Percentiles rank a stretch among this genome's conserved stretches.
Conservation (phyloP, 768 basidiomycete genomes). For the Leucosporidium creatinivorum region DNA sequence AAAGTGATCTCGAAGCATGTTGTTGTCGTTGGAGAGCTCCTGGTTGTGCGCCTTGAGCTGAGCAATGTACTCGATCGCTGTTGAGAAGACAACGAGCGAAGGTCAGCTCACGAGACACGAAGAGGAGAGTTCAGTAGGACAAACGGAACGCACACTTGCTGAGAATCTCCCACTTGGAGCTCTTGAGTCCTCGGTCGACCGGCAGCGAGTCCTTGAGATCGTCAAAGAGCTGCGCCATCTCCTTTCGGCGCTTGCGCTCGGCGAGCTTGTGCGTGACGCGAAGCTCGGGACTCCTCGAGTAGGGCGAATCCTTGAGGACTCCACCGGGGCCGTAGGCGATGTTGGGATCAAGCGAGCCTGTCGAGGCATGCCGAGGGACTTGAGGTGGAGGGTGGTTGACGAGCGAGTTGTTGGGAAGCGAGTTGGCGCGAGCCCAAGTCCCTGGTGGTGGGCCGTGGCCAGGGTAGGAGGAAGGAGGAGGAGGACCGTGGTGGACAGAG, state of each 20-base stretch:
- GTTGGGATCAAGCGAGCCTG: conserved; percentile 18
- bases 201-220: conserved; percentile 89
- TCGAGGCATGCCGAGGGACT: conserved; percentile 3
- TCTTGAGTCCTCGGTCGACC: conserved; percentile 83
- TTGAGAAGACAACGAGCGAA: neutral
- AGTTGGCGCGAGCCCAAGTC: conserved; percentile 4
- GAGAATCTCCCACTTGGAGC: conserved; percentile 98
- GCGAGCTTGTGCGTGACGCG: conserved; percentile 94
- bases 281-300: conserved; percentile 90
- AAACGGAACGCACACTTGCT: conserved; percentile 65
- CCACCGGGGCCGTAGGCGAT: conserved; percentile 1
- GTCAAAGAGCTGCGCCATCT: conserved; percentile 98
- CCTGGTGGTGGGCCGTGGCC: neutral
- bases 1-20: conserved; percentile 20
- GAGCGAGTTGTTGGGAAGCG: neutral
- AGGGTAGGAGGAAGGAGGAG: neutral
- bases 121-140: neutral
- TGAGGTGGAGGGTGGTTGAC: neutral
- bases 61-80: conserved; percentile 36
- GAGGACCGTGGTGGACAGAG: neutral
- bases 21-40: conserved; percentile 24
- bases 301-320: conserved; percentile 51
- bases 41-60: conserved; percentile 19
- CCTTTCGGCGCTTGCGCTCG: conserved; percentile 90
- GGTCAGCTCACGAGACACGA: neutral